These are phyloP conservation scores for Colletotrichum orchidophilum DNA, from an alignment of 2,329 filamentous ascomycete species.

Conservation along the genomic window DNA sequence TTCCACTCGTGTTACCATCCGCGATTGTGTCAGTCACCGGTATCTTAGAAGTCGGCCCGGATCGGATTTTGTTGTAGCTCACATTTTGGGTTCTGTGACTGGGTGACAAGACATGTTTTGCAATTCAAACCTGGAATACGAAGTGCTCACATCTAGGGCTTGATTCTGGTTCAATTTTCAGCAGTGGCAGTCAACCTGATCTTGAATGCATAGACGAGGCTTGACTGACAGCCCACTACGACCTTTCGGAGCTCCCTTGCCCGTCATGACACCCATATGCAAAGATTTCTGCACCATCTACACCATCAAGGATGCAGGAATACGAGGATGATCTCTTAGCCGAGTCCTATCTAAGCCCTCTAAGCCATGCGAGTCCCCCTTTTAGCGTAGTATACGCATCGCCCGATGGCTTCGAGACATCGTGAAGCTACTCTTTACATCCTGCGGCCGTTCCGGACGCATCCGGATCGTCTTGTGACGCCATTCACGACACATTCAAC, in stretches of 20 bases:
- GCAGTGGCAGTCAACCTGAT: not conserved
- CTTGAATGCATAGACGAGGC: not conserved
- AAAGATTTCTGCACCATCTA: not conserved
- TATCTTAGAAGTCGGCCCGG: not conserved
- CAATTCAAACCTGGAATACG: not conserved
- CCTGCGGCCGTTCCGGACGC: not conserved
- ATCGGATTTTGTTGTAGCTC: not conserved
- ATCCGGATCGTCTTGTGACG: slow-evolving; percentile 1
- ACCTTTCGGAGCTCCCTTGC: not conserved
- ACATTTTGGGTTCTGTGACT: not conserved
- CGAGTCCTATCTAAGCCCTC: not conserved
- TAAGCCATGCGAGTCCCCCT: not conserved
- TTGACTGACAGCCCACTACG: not conserved
- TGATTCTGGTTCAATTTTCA: not conserved
- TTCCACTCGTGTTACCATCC: not conserved
- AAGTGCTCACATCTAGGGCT: not conserved
- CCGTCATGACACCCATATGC: not conserved
- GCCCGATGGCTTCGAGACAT: slow-evolving; percentile 8
- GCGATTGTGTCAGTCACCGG: not conserved
- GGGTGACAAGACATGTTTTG: slow-evolving; percentile 1
- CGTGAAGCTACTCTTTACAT: not conserved
- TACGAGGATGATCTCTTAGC: not conserved
- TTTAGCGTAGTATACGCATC: not conserved
- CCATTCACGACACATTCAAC: not conserved
- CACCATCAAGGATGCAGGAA: not conserved